Base-by-base conservation (phyloP, 257 asterid genomes). In the Rhazya stricta region DNA sequence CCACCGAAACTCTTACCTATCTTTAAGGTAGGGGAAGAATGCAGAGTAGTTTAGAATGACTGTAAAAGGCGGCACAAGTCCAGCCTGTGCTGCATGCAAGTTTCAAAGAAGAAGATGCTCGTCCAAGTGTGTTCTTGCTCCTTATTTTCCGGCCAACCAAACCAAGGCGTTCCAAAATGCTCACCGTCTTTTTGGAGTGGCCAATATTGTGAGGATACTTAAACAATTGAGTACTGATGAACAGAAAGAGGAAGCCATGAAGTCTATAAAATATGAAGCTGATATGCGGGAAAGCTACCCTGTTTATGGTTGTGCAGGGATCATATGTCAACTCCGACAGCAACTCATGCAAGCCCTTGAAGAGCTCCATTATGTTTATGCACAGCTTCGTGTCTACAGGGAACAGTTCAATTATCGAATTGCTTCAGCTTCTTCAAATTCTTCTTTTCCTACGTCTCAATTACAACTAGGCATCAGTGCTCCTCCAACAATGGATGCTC, bases 51-150 rank as follows among this genome's bases (percentile, higher is more conserved):
- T 19, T 41, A 67, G 9, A 41, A 89, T 88, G 90, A 80, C 86
- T 12, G 72, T 84, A 23, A 84, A 84, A 67, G 88, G 92, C 1
- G 89, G 88, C 67, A 82, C 79, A 0, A 80, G 78, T n/a, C 89
- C 89, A 0, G 94, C 97, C 7, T 93, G 98, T 30, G 94, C 98
- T 10, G 96, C 89, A 0, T 93, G 98, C 85, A 93, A 88, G 48
- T 89, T 82, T 69, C 97, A 86, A 37, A 78, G 98, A 21, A 73
- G 93, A 19, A 84, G 80, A 67, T 93, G 98, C 54, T 73, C 81
- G 16, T 68, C 91, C 0, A 65, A 42, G 0, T 92, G 98, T 48
- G 80, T 84, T 29, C 78, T 92, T 36, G 97, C 96, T 3, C 90
- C 92, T 0, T 87, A 88, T 69, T 92, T 92, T n/a, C 97, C 97